Evolutionary conservation across 306 rosid species (phyloP).

Genomic region (Dryas alaskensis): DNA sequence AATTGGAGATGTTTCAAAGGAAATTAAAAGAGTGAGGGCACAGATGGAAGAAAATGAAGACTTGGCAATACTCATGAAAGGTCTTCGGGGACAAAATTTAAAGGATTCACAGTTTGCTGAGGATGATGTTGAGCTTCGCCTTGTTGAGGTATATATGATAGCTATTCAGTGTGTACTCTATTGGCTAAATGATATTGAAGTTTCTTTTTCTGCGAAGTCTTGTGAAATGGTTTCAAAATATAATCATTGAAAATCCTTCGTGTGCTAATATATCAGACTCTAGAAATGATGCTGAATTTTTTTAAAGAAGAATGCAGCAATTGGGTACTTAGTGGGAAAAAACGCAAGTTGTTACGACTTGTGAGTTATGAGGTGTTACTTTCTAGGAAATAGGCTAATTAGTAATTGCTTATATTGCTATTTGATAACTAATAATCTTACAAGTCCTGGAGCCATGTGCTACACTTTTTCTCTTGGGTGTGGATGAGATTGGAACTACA

Average conservation of each 20-base stretch:
- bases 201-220: neutral
- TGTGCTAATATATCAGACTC: neutral
- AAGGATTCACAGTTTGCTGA: slow-evolving; percentile 79
- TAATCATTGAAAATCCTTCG: too few species aligned
- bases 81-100: slow-evolving; percentile 87
- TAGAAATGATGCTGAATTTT: neutral
- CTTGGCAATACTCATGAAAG: slow-evolving; percentile 85
- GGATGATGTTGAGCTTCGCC: slow-evolving; percentile 81
- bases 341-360: neutral
- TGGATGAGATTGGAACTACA: neutral
- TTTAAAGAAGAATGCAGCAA: neutral
- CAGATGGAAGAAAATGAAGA: slow-evolving; percentile 97
- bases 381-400: neutral
- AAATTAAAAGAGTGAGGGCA: slow-evolving; percentile 89
- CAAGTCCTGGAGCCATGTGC: neutral
- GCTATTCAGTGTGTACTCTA: neutral
- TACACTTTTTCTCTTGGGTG: neutral
- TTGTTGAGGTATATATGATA: slow-evolving; percentile 64
- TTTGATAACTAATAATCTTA: neutral
- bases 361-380: neutral
- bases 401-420: neutral
- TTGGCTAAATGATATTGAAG: neutral
- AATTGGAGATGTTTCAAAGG: slow-evolving; percentile 91
- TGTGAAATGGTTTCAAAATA: neutral
- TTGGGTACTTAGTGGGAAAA: neutral